Base-by-base conservation (phyloP, 768 basidiomycete species). In the Boletus subparvulus region DNA sequence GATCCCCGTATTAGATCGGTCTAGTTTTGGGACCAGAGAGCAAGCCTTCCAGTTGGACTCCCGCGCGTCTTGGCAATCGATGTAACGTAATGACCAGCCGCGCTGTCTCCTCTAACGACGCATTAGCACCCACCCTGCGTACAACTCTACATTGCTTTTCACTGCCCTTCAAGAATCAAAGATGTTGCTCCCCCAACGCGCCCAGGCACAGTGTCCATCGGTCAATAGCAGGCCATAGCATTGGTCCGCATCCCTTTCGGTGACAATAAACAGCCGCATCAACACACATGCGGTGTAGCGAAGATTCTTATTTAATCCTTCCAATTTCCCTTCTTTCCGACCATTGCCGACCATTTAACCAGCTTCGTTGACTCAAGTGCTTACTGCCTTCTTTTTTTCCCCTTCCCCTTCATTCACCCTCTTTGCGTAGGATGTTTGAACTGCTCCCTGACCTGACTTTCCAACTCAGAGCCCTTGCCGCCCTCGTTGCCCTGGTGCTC, bases 331-430 rank as follows among this genome's bases (percentile, higher is more conserved):
- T 41, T 43, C 28, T 39, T 47, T 45, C 16, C 26, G 11, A 5
- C 53, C 62, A 69, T 53, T 64, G 58, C 16, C 26, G 16, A 3
- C 53, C 65, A 71, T 56, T 64, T 60, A 56, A 58, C 30, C 30
- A 12, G 32, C 51, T 10, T 8, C 2, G n/a, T 52, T 55, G 33
- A 37, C 5, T 5, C 12, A 10, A 35, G 24, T 17, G 11, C 4
- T 30, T 11, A 12, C 9, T 8, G 1, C 7, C 13, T 32, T 45
- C 26, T 40, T 47, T 11, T 32, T 10, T 9, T 11, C 24, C 21
- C 21, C 3, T 42, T 40, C 13, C 47, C 39, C 4, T 52, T 14
- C 41, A 11, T 36, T 36, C n/a, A 19, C 21, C 16, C 5, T 36
- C 40, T 41, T 47, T 33, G 26, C 28, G 3, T 21, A 41, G 16